A percentile compares a stretch with the other conserved stretches of the same genome.
Evolutionary conservation across 164 flowering plant species (phyloP).

Genomic region (Platanus orientalis): DNA sequence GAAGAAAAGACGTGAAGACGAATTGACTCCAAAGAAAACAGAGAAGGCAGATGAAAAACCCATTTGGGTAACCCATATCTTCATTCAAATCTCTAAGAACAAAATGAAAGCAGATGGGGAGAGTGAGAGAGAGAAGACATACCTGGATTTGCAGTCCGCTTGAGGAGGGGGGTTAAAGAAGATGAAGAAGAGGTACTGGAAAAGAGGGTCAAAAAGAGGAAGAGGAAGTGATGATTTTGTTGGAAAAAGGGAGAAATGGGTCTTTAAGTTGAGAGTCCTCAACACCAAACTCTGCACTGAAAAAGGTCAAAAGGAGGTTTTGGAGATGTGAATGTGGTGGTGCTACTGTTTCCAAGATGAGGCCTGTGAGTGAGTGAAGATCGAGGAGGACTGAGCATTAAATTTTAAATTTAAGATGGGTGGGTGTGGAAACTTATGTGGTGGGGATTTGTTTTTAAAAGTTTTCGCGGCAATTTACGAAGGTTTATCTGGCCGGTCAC

Average conservation of each 20-base stretch:
- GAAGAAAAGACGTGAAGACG: conserved; percentile 22
- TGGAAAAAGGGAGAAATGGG: too few relatives aligned
- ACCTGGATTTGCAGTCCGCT: neutral
- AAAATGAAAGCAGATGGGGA: neutral
- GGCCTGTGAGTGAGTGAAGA: neutral
- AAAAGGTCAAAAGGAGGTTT: conserved; percentile 6
- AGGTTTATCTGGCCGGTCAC: too few relatives aligned
- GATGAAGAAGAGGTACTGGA: too few relatives aligned
- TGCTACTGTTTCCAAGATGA: conserved; percentile 12
- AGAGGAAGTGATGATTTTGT: too few relatives aligned
- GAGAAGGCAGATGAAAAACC: conserved; percentile 8
- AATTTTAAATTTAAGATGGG: neutral
- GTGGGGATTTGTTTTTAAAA: too few relatives aligned
- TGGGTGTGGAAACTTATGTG: too few relatives aligned
- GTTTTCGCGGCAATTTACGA: too few relatives aligned
- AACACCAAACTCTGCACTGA: too few relatives aligned
- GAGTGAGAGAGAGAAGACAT: conserved; percentile 1
- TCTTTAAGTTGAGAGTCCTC: too few relatives aligned
- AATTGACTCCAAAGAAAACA: conserved; percentile 11
- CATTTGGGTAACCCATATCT: conserved; percentile 18
- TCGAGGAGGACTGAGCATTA: neutral
- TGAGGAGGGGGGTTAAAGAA: neutral
- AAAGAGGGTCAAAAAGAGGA: too few relatives aligned
- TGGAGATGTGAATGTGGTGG: neutral
- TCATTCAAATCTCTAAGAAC: conserved; percentile 4